phyloP scores from a whole-genome alignment of 441 rosid genomes.

The Adansonia gregorii region DNA sequence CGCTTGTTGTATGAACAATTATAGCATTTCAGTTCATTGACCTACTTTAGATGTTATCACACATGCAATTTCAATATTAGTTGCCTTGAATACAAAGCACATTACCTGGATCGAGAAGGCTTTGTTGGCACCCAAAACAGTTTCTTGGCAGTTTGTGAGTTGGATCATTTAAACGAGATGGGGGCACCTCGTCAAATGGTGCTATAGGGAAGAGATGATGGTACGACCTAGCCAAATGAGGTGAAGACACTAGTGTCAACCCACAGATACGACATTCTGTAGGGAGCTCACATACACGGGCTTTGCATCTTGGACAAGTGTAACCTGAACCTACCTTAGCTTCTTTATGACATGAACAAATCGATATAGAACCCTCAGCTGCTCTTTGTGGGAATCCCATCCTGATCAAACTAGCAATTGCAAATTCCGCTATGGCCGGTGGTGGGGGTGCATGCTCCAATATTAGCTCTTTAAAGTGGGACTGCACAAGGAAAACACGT shows the following conservation, averaged over 20 bases:
- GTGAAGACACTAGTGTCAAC: constrained; percentile 90
- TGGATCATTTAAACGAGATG: constrained; percentile 38
- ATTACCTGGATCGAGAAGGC: constrained; percentile 62
- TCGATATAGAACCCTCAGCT: constrained; percentile 79
- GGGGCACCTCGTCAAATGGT: constrained; percentile 73
- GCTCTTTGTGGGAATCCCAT: constrained; percentile 97
- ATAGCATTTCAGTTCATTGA: not conserved
- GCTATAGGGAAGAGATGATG: constrained; percentile 92
- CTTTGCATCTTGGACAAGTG: constrained; percentile 93
- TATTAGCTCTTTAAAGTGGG: constrained; percentile 76
- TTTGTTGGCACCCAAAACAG: constrained; percentile 86
- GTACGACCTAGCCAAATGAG: constrained; percentile 93
- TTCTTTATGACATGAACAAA: constrained; percentile 90
- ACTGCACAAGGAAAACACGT: constrained; percentile 42
- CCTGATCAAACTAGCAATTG: constrained; percentile 78
- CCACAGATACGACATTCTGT: constrained; percentile 89
- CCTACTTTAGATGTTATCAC: not conserved
- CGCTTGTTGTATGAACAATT: not conserved
- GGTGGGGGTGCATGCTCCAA: constrained; percentile 97
- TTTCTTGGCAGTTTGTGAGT: constrained; percentile 41
- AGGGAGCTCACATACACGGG: constrained; percentile 84
- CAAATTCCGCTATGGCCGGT: constrained; percentile 95
- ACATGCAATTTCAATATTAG: not conserved
- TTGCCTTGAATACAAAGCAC: not conserved
- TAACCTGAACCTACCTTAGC: constrained; percentile 84